A percentile compares a stretch with the other conserved stretches of the same genome.
phyloP scores from a whole-genome alignment of 2,329 filamentous ascomycete genomes.

The Exophiala mesophila region DNA sequence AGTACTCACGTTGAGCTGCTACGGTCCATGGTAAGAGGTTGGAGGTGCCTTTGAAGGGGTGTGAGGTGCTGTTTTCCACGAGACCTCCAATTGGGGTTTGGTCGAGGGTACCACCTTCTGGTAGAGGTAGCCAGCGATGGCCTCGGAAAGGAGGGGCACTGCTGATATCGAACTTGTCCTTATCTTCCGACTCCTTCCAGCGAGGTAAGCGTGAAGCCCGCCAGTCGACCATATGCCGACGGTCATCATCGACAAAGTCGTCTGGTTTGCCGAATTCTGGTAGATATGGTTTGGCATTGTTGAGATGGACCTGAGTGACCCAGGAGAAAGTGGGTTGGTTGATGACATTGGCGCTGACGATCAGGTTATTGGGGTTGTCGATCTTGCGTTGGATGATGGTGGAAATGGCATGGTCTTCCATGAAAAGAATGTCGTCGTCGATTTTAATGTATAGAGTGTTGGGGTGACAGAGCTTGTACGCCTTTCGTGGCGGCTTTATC shows the following conservation, averaged over 20 bases:
- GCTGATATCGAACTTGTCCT: conserved; percentile 28
- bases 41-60: conserved; percentile 27
- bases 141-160: conserved; percentile 34
- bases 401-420: conserved; percentile 46
- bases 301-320: conserved; percentile 49
- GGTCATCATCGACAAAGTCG: conserved; percentile 9
- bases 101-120: conserved; percentile 34
- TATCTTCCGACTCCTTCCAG: conserved; percentile 32
- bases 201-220: conserved; percentile 32
- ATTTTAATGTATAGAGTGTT: conserved; percentile 38
- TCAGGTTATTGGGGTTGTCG: conserved; percentile 46
- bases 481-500: background rate
- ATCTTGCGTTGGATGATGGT: conserved; percentile 51
- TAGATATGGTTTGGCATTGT: conserved; percentile 50
- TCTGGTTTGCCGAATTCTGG: conserved; percentile 39
- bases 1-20: conserved; percentile 35
- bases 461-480: background rate
- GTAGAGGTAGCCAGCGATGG: conserved; percentile 47
- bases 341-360: conserved; percentile 53
- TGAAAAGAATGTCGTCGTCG: conserved; percentile 43
- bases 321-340: conserved; percentile 52
- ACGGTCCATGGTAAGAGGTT: conserved; percentile 25
- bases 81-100: background rate
- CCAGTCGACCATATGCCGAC: conserved; percentile 27
- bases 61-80: background rate